Conservation (phyloP, 139 green algal species). For the Coelastrella sp. region DNA sequence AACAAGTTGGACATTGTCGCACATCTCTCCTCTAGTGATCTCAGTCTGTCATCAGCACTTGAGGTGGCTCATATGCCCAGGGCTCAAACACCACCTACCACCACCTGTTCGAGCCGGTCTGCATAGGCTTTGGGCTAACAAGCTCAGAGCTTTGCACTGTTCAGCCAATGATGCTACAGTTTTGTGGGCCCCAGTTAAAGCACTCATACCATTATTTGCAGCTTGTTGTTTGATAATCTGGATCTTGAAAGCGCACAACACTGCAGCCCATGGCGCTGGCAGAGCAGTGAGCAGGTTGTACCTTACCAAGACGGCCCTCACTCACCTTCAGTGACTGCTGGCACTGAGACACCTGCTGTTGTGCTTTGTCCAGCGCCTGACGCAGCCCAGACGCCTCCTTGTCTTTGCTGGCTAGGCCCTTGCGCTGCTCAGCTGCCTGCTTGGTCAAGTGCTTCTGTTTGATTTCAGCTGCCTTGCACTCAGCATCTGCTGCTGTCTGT, state of each 20-base stretch:
- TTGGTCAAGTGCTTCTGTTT: constrained; percentile 84
- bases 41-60: too few species aligned
- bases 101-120: too few species aligned
- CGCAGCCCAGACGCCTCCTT: constrained; percentile 77
- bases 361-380: constrained; percentile 70
- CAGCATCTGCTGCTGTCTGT: constrained; percentile 73
- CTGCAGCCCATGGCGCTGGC: too few species aligned
- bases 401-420: constrained; percentile 79
- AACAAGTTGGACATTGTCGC: too few species aligned
- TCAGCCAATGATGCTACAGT: too few species aligned
- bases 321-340: constrained; percentile 54
- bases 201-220: background rate
- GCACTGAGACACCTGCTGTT: constrained; percentile 59
- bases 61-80: too few species aligned
- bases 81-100: too few species aligned
- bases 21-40: too few species aligned
- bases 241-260: background rate
- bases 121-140: too few species aligned
- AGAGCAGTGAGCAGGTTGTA: background rate
- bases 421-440: constrained; percentile 81
- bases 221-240: background rate
- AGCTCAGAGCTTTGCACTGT: too few species aligned
- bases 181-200: background rate
- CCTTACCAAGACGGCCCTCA: background rate
- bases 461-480: constrained; percentile 75